A percentile compares a stretch with the other conserved stretches of the same genome.
Conservation (phyloP, 192 early-diverging fungal species). For the Gaertneriomyces sp. region DNA sequence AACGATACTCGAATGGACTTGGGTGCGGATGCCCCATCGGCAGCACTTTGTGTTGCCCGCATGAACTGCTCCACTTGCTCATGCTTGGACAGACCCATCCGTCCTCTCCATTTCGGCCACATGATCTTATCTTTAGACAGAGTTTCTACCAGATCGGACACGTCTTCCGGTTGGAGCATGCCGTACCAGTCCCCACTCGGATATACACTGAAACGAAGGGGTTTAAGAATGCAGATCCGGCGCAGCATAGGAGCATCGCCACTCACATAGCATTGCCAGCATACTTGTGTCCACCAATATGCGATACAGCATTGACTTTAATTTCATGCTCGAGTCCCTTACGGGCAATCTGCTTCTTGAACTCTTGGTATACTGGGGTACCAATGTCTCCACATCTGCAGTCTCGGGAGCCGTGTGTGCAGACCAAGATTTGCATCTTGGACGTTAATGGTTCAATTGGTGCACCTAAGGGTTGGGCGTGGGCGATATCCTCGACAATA, state of each 20-base stretch:
- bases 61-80: constrained; percentile 38
- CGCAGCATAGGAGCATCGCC: not conserved
- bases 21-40: not conserved
- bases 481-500: constrained; percentile 1
- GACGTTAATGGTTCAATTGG: not conserved
- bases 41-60: not conserved
- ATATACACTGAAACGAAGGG: constrained; percentile 30
- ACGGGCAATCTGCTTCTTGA: constrained; percentile 39
- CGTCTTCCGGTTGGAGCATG: constrained; percentile 35
- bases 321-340: constrained; percentile 21
- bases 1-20: constrained; percentile 8
- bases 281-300: constrained; percentile 58
- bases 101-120: constrained; percentile 55
- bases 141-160: constrained; percentile 40
- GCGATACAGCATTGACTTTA: constrained; percentile 42
- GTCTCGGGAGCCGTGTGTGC: constrained; percentile 46
- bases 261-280: constrained; percentile 53
- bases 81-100: constrained; percentile 41
- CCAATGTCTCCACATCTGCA: constrained; percentile 48
- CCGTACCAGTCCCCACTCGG: constrained; percentile 60
- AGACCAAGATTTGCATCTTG: constrained; percentile 27
- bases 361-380: constrained; percentile 30
- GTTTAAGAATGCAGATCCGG: not conserved
- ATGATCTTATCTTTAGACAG: constrained; percentile 34
- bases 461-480: not conserved